Conservation (phyloP, 306 rosid genomes). For the Senna siamea region DNA sequence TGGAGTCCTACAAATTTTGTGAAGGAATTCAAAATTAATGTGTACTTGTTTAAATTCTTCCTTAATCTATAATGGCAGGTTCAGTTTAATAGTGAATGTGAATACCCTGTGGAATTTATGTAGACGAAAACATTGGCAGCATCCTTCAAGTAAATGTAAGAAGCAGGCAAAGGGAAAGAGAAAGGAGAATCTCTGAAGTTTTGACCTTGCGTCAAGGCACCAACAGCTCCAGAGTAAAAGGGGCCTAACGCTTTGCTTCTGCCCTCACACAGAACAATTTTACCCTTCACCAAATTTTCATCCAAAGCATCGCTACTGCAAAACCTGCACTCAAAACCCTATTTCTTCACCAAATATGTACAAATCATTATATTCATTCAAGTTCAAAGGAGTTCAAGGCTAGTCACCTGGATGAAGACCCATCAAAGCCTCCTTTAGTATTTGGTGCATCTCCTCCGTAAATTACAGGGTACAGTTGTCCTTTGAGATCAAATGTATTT, state of each 20-base stretch:
- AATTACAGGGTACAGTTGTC: constrained; percentile 8
- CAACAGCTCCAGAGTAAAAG: constrained; percentile 27
- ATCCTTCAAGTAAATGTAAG: constrained; percentile 25
- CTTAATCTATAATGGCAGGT: too few relatives aligned
- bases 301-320: background rate
- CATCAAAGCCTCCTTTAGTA: background rate
- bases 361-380: too few relatives aligned
- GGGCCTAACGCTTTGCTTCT: background rate
- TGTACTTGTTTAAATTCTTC: too few relatives aligned
- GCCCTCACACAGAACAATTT: constrained; percentile 49
- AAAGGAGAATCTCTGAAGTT: fast-evolving
- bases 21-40: background rate
- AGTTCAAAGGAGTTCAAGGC: too few relatives aligned
- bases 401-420: constrained; percentile 28
- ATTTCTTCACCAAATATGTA: too few relatives aligned
- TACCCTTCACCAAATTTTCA: constrained; percentile 38
- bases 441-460: constrained; percentile 39
- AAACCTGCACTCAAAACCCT: background rate
- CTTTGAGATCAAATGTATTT: constrained; percentile 32
- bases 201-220: constrained; percentile 33
- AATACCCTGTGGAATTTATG: constrained; percentile 39
- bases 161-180: constrained; percentile 32
- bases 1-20: constrained; percentile 26
- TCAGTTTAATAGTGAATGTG: too few relatives aligned
- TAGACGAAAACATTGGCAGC: constrained; percentile 20